Evolutionary conservation across 2,329 filamentous ascomycete species (phyloP).

Genomic region (Myriosclerotinia scirpicola): DNA sequence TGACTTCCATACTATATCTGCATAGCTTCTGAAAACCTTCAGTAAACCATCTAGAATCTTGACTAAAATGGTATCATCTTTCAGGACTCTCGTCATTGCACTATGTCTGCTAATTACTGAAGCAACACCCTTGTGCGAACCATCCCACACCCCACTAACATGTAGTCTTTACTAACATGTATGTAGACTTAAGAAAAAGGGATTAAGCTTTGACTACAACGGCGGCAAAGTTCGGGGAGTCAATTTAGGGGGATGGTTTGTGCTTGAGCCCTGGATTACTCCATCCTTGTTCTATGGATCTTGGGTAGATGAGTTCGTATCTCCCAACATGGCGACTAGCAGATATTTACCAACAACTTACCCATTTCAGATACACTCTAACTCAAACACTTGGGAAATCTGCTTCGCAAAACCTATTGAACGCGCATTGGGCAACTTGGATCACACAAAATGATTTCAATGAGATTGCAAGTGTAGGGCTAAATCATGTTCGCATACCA

Average conservation of each 20-base stretch:
- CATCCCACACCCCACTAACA: neutral
- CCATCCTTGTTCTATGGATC: constrained; percentile 51
- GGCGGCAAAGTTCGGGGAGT: constrained; percentile 60
- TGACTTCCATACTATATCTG: neutral
- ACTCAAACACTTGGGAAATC: constrained; percentile 48
- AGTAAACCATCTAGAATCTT: neutral
- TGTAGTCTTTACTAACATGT: constrained; percentile 20
- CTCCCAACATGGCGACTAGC: constrained; percentile 24
- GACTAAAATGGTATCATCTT: constrained; percentile 21
- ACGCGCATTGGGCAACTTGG: constrained; percentile 59
- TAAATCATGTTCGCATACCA: constrained; percentile 65
- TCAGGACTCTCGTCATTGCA: constrained; percentile 29
- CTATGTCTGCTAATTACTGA: constrained; percentile 26
- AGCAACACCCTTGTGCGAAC: constrained; percentile 32
- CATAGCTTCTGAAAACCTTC: neutral
- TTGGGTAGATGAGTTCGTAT: constrained; percentile 40
- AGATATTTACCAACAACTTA: neutral
- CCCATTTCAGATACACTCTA: constrained; percentile 36
- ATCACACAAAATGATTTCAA: constrained; percentile 46
- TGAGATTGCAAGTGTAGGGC: constrained; percentile 47
- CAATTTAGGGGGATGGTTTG: constrained; percentile 56
- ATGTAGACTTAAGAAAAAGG: constrained; percentile 27
- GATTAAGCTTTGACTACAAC: constrained; percentile 52
- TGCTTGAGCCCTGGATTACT: constrained; percentile 52
- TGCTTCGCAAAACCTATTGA: constrained; percentile 48